Evolutionary conservation across 768 basidiomycete species (phyloP).

Genomic region (Agaricus blazei): DNA sequence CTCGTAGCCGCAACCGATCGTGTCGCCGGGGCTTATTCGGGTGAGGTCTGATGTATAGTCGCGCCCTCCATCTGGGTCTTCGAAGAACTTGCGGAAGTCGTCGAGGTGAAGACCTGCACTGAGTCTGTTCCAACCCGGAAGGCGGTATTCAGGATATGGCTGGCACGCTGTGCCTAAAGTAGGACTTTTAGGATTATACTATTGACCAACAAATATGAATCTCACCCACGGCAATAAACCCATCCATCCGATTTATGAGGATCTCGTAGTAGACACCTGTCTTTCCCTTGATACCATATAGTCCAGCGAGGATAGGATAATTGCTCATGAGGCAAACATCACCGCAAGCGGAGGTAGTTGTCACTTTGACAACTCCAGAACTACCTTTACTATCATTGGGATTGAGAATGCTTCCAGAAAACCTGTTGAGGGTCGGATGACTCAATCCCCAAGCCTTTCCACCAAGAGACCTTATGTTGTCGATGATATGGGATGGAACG

Average conservation of each 20-base stretch:
- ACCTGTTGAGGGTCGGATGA: constrained; percentile 33
- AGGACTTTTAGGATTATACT: not conserved
- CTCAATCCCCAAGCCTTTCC: constrained; percentile 52
- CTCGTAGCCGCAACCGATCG: constrained; percentile 61
- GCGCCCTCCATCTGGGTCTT: constrained; percentile 59
- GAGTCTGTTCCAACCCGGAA: constrained; percentile 68
- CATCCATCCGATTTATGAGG: constrained; percentile 49
- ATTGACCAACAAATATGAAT: not conserved
- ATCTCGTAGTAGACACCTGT: constrained; percentile 63
- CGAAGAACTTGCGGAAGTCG: constrained; percentile 70
- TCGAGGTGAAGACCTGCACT: constrained; percentile 66
- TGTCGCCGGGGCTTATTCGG: constrained; percentile 40
- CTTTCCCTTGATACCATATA: constrained; percentile 52
- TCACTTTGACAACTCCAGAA: constrained; percentile 33
- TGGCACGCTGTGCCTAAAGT: constrained; percentile 53
- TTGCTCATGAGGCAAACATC: constrained; percentile 54
- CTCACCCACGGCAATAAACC: constrained; percentile 56
- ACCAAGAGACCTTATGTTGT: constrained; percentile 42
- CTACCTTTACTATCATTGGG: constrained; percentile 31
- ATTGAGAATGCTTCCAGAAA: constrained; percentile 37
- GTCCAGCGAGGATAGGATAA: constrained; percentile 54
- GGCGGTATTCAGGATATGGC: constrained; percentile 60
- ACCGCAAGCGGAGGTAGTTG: constrained; percentile 36
- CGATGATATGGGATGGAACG: constrained; percentile 47
- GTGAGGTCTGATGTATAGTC: constrained; percentile 37